These are phyloP conservation scores for Agrocybe pediades DNA, from an alignment of 768 basidiomycete species.

Conservation along the genomic window DNA sequence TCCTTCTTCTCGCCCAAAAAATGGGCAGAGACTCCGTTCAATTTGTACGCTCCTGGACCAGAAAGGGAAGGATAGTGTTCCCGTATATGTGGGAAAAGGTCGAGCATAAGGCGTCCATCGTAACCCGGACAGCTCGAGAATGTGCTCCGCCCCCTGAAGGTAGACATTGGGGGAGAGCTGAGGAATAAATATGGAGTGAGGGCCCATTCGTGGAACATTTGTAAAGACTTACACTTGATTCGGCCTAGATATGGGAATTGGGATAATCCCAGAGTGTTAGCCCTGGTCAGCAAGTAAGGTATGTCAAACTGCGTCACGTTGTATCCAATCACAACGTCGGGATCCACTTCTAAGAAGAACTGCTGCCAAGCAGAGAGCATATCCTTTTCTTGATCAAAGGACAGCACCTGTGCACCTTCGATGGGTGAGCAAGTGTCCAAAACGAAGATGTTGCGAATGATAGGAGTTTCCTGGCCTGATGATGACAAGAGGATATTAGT, in stretches of 20 bases:
- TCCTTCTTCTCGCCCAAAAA: slow-evolving; percentile 96
- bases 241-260: slow-evolving; percentile 75
- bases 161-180: slow-evolving; percentile 67
- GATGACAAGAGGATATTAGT: neutral
- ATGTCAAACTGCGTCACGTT: slow-evolving; percentile 93
- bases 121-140: slow-evolving; percentile 46
- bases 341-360: slow-evolving; percentile 86
- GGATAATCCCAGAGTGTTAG: slow-evolving; percentile 63
- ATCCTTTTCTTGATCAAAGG: slow-evolving; percentile 70
- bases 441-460: slow-evolving; percentile 92
- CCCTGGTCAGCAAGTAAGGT: slow-evolving; percentile 88
- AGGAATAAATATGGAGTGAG: neutral
- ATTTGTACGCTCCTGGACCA: slow-evolving; percentile 87
- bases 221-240: slow-evolving; percentile 53
- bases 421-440: slow-evolving; percentile 89
- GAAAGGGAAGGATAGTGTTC: slow-evolving; percentile 60
- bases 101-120: slow-evolving; percentile 89
- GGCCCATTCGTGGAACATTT: too few species aligned
- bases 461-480: slow-evolving; percentile 81
- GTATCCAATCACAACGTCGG: slow-evolving; percentile 94
- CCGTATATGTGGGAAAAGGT: slow-evolving; percentile 93
- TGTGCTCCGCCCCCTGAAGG: slow-evolving; percentile 77
- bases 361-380: slow-evolving; percentile 80
- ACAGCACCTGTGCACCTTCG: slow-evolving; percentile 86
- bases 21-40: slow-evolving; percentile 89